Base-by-base conservation (phyloP, 352 stramenopile genomes). In the Globisporangium carolinianum region DNA sequence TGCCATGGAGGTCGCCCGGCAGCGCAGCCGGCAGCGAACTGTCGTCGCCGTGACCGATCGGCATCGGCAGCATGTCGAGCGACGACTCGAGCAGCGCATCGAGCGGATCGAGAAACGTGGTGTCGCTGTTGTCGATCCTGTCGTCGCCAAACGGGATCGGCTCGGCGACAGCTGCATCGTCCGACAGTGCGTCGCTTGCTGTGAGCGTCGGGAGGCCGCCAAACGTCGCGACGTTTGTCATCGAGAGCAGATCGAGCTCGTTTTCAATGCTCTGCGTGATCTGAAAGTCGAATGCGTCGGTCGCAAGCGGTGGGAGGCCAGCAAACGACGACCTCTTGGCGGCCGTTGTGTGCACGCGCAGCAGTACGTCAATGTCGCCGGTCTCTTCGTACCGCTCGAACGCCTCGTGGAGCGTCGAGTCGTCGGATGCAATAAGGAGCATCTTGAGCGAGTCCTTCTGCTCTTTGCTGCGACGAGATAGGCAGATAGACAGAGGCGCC, bases 361-460 rank as follows among this genome's bases (percentile, higher is more conserved):
- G 69, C 53, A 92, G 60, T 55, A 79, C 79, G 47, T 88, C 77
- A 48, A 92, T 58, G 53, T 92, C 83, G 3, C 79, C 78, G 18
- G 83, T 92, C 62, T 90, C 83, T 58, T 92, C 83, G 58, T 88
- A 92, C 47, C 75, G 61, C 42, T 92, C 83, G 51, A 92, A 92
- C 9, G 83, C 83, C 24, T 78, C 63, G 62, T 90, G 77, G 57
- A 92, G 62, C 11, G 69, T 62, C 53, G 74, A 88, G 60, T 90
- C 80, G 43, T 92, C 83, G 4, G 78, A 90, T 38, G 76, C 70
- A 54, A 92, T 77, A n/a, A 92, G 71, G 55, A 92, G 63, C 68
- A 83, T 77, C 69, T 90, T 92, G 17, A 92, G 70, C 55, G 78
- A 84, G 52, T 88, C 76, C 61, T 90, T 90, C 65, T 92, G 82